These are phyloP conservation scores for Bathelium albidoporum DNA, from an alignment of 495 filamentous ascomycete genomes.

Conservation along the genomic window DNA sequence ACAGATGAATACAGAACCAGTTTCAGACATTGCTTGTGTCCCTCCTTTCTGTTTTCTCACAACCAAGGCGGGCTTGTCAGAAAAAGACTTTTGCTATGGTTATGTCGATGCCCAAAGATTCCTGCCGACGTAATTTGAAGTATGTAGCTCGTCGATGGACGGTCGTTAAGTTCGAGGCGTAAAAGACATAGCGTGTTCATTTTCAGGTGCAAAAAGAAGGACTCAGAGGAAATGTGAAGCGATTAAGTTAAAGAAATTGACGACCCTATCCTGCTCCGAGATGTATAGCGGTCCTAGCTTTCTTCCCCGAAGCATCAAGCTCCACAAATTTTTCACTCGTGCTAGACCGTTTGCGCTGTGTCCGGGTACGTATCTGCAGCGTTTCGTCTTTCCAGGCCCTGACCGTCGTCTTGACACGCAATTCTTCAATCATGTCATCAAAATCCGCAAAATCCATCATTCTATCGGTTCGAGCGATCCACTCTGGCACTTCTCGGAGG, in stretches of 20 bases:
- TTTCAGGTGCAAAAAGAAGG: neutral
- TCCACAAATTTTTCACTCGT: neutral
- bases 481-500: neutral
- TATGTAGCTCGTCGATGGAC: no score
- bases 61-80: no score
- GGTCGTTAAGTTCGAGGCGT: no score
- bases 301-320: neutral
- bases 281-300: neutral
- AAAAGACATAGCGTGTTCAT: neutral
- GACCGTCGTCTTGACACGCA: neutral
- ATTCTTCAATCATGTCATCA: neutral
- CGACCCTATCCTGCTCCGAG: neutral
- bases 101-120: no score
- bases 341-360: neutral
- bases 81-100: no score
- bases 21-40: no score
- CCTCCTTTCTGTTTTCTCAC: no score
- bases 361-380: neutral
- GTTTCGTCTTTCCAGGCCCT: neutral
- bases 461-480: neutral
- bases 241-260: neutral
- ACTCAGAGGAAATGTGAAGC: neutral
- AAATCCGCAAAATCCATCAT: neutral
- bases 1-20: no score
- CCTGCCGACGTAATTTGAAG: no score